Percentiles rank a stretch among this genome's conserved stretches.
Conservation (phyloP, 352 stramenopile species). For the Pythium coloratum region DNA sequence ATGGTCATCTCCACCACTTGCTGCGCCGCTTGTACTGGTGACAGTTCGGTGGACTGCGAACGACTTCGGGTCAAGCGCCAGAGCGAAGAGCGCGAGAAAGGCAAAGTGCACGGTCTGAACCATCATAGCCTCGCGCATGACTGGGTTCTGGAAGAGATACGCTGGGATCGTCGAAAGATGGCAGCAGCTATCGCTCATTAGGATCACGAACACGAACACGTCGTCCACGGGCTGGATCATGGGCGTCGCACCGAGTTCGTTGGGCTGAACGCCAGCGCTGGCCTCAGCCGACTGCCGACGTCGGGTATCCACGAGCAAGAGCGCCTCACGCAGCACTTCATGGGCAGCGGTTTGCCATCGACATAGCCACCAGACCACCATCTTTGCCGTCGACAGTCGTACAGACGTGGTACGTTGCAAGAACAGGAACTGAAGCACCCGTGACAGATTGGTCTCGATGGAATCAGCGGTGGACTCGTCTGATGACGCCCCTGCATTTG, state of each 20-base stretch:
- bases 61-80: conserved; percentile 21
- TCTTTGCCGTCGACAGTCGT: conserved; percentile 49
- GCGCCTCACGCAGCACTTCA: conserved; percentile 36
- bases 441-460: conserved; percentile 24
- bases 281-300: conserved; percentile 15
- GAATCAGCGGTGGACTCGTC: background rate
- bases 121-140: conserved; percentile 29
- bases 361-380: conserved; percentile 64
- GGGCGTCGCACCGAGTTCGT: background rate
- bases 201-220: conserved; percentile 33
- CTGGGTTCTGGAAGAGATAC: conserved; percentile 25
- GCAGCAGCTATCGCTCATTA: conserved; percentile 35
- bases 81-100: conserved; percentile 31
- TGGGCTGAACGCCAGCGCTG: background rate
- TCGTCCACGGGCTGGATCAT: conserved; percentile 34
- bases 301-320: conserved; percentile 24
- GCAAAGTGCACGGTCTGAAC: conserved; percentile 34
- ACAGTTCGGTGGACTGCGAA: conserved; percentile 13
- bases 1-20: conserved; percentile 2
- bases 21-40: conserved; percentile 7
- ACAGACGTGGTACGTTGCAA: conserved; percentile 37
- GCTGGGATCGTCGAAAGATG: conserved; percentile 24
- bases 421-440: conserved; percentile 50
- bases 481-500: background rate
- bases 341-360: conserved; percentile 55